Evolutionary conservation across 139 green algal genomes (phyloP), one percentile per base, ranked within the genome.

Genomic region (Ettlia oleoabundans): DNA sequence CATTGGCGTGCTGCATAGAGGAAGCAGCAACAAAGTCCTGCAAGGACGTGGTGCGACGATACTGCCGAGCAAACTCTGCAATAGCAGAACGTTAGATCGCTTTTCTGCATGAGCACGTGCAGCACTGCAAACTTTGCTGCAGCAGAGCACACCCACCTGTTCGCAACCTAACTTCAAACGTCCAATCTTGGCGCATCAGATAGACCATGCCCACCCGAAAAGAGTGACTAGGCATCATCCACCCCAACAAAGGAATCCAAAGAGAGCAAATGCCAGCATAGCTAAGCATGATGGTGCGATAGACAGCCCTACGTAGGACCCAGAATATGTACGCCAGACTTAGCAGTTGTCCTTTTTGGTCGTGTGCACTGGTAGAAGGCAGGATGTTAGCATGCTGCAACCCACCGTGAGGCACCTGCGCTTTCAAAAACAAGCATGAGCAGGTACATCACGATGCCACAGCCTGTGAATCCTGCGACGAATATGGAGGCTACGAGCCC

Each of bases 391-490:
- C 47, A 58, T 58, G 10, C 47, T n/a, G n/a, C 18, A 8, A 71
- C 82, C 42, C 33, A 83, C 82, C 32, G 53, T 1, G 84, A 84
- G 32, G 55, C 24, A 10, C 85, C 87, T 0, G 84, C 65, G 8
- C 37, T 76, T 26, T 90, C 51, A 35, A 85, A 92, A 32, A 92
- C 90, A 10, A 87, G 65, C 28, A 80, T 58, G 51, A 93, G 83
- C 38, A 93, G 62, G 69, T 91, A 93, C 78, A 93, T 91, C 8
- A 93, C 76, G 64, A 92, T 92, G 40, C 81, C 88, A 61, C 70
- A 92, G 52, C 89, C 89, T 18, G 89, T 93, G 79, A 92, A 93
- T 47, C 89, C 89, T 37, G 89, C 85, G 63, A 93, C 88, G 35
- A 92, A 86, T 15, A 92, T 53, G 42, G 65, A 82, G 26, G 88